Evolutionary conservation across 1,284 basidiomycete species (phyloP).

Genomic region (Golubevia sp.): DNA sequence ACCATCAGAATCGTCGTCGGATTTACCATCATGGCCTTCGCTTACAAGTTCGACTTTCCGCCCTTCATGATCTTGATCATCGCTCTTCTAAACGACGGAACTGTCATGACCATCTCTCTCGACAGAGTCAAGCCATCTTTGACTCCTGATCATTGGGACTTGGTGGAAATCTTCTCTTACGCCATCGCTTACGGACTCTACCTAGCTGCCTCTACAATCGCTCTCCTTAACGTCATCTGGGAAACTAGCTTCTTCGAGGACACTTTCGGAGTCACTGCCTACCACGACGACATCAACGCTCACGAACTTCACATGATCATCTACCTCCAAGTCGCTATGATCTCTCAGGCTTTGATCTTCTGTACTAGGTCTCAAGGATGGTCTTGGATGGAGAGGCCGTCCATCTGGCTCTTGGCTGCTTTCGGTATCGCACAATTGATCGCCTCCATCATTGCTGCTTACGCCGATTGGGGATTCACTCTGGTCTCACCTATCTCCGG

Average conservation of each 20-base stretch:
- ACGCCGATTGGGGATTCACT: conserved; percentile 9
- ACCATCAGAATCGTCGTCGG: neutral
- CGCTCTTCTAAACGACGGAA: neutral
- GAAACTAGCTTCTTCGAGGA: neutral
- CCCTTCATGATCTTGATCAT: neutral
- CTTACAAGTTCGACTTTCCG: neutral
- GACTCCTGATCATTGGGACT: neutral
- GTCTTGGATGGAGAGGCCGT: conserved; percentile 15
- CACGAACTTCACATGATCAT: neutral
- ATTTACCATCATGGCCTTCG: neutral
- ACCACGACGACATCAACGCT: neutral
- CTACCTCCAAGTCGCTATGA: conserved; percentile 15
- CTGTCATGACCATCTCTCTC: neutral
- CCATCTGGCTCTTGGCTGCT: conserved; percentile 8
- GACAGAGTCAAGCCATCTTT: neutral
- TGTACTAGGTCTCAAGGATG: conserved; percentile 14
- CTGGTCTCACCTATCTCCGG: neutral
- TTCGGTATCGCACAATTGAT: conserved; percentile 14
- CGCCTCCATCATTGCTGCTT: conserved; percentile 9
- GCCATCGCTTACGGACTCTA: neutral
- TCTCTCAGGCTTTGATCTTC: conserved; percentile 17
- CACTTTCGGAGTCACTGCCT: neutral
- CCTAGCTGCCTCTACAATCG: neutral
- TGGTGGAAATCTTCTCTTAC: neutral
- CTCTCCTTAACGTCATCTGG: neutral